These are phyloP conservation scores for Venturia effusa DNA, from an alignment of 2,329 filamentous ascomycete species.

Conservation along the genomic window DNA sequence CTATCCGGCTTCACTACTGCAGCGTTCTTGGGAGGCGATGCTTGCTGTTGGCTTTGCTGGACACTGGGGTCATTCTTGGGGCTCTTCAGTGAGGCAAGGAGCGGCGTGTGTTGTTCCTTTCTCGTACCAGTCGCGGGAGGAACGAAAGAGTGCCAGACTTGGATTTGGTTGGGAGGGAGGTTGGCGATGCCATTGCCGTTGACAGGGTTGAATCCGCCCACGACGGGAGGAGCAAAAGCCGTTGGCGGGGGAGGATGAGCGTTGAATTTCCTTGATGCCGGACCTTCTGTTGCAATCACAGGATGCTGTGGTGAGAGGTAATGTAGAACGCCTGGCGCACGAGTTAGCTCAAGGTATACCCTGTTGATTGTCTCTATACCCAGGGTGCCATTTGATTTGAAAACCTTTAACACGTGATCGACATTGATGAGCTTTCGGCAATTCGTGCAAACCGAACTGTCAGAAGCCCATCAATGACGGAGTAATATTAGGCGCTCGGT, in stretches of 20 bases:
- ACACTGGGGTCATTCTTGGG: not conserved
- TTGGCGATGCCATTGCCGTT: not conserved
- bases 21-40: not conserved
- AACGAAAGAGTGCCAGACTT: not conserved
- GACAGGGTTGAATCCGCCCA: not conserved
- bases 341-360: no score
- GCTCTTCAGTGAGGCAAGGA: not conserved
- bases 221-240: not conserved
- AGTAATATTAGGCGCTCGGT: no score
- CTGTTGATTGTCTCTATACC: no score
- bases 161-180: not conserved
- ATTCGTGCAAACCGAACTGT: no score
- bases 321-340: not conserved
- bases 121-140: not conserved
- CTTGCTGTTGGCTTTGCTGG: not conserved
- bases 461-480: no score
- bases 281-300: not conserved
- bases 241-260: not conserved
- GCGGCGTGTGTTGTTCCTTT: not conserved
- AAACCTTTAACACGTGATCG: no score
- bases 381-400: no score
- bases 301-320: not conserved
- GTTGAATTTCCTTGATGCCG: not conserved
- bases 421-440: no score
- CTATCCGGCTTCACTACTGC: not conserved